Evolutionary conservation across 2,329 filamentous ascomycete species (phyloP).

Genomic region (Ascochyta rabiei): DNA sequence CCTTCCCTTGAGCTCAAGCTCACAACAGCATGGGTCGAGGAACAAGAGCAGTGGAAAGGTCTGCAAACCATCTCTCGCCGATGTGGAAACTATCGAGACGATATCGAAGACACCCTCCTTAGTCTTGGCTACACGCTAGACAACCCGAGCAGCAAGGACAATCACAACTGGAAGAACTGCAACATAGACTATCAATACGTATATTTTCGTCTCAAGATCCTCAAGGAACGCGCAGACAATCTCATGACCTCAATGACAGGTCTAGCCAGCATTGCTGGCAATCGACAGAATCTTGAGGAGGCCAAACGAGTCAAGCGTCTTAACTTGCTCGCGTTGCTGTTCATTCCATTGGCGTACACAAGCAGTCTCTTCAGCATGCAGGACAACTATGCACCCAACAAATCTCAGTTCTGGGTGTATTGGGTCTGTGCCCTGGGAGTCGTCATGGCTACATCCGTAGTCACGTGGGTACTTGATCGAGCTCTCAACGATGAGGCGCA

Average conservation of each 20-base stretch:
- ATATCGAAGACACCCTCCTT: conserved; percentile 42
- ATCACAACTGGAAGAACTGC: conserved; percentile 33
- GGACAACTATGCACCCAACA: conserved; percentile 38
- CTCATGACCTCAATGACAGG: conserved; percentile 45
- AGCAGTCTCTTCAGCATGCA: conserved; percentile 44
- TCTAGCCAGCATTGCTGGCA: conserved; percentile 42
- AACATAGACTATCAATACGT: conserved; percentile 43
- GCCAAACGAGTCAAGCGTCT: conserved; percentile 44
- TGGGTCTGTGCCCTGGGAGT: conserved; percentile 39
- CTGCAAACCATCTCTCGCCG: conserved; percentile 42
- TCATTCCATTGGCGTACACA: conserved; percentile 45
- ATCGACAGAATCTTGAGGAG: conserved; percentile 43
- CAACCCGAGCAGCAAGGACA: neutral
- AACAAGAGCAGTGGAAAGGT: conserved; percentile 44
- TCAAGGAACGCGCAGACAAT: conserved; percentile 43
- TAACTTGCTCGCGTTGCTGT: conserved; percentile 41
- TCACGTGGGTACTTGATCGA: conserved; percentile 34
- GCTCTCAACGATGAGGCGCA: conserved; percentile 39
- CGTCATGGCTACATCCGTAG: conserved; percentile 31
- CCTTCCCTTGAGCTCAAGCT: conserved; percentile 42
- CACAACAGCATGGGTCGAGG: conserved; percentile 41
- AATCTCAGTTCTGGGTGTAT: conserved; percentile 38
- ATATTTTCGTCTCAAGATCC: conserved; percentile 40
- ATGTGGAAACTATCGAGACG: conserved; percentile 45
- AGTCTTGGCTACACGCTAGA: conserved; percentile 35